Conservation (phyloP, 1,139 yeast species). For the Geotrichum histeridarum region DNA sequence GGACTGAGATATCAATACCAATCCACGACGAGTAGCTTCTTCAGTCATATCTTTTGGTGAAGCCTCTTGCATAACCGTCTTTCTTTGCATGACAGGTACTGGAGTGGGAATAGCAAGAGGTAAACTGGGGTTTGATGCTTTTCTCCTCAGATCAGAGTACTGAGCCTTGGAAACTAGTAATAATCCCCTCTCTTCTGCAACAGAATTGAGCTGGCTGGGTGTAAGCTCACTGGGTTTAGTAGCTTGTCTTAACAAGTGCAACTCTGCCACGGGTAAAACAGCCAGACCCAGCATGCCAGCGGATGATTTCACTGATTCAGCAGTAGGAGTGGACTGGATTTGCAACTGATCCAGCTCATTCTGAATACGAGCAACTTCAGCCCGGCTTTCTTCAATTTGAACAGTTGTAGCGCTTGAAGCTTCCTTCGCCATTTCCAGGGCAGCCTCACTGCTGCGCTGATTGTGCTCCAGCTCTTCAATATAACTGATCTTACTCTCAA, state of each 20-base stretch:
- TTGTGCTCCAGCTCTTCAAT: conserved; percentile 6
- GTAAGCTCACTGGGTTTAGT: neutral
- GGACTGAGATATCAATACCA: conserved; percentile 14
- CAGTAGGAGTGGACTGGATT: conserved; percentile 3
- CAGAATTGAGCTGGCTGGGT: neutral
- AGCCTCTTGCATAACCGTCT: conserved; percentile 1
- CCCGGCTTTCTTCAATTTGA: conserved; percentile 9
- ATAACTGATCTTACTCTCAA: neutral
- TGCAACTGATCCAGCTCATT: conserved; percentile 5
- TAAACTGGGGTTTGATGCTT: neutral
- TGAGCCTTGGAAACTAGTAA: neutral
- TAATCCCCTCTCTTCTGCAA: conserved; percentile 1
- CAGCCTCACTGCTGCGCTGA: neutral
- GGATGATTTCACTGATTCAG: conserved; percentile 5
- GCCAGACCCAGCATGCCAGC: conserved; percentile 12
- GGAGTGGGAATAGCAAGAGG: conserved; percentile 10
- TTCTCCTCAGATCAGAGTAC: neutral
- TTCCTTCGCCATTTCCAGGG: conserved; percentile 9
- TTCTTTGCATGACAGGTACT: neutral
- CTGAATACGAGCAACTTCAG: conserved; percentile 8
- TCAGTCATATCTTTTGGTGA: conserved; percentile 11
- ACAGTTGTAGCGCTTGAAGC: conserved; percentile 11
- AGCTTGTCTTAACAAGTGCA: neutral
- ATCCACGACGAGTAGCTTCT: conserved; percentile 15
- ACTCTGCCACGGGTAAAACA: conserved; percentile 7